Evolutionary conservation across 2,329 filamentous ascomycete genomes (phyloP).

Genomic region (Zarea fungicola): DNA sequence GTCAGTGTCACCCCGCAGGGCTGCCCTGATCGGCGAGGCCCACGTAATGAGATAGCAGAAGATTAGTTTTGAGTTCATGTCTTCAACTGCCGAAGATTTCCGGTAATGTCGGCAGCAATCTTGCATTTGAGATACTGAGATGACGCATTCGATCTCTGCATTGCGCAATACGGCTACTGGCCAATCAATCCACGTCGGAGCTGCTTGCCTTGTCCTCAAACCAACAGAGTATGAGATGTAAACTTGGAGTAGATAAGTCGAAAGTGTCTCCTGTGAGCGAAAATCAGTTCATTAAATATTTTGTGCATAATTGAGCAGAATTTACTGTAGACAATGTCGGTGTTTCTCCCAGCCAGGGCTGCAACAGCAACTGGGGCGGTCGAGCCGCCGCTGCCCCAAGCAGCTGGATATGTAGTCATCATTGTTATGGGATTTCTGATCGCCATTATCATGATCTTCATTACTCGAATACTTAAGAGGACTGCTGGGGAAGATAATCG

Average conservation of each 20-base stretch:
- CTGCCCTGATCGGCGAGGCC: too few species aligned
- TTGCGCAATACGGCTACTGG: not conserved
- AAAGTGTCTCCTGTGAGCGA: not conserved
- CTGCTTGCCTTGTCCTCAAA: not conserved
- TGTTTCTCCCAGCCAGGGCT: not conserved
- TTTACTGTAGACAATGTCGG: not conserved
- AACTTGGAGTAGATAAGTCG: not conserved
- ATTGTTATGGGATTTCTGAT: constrained; percentile 30
- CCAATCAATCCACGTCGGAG: too few species aligned
- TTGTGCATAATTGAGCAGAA: too few species aligned
- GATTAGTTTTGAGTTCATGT: not conserved
- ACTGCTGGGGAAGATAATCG: constrained; percentile 46
- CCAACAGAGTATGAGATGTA: too few species aligned
- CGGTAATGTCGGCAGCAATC: too few species aligned
- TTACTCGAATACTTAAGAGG: constrained; percentile 41
- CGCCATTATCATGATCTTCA: constrained; percentile 39
- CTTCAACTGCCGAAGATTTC: not conserved
- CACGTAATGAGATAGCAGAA: too few species aligned
- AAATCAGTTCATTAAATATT: too few species aligned
- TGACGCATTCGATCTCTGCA: not conserved
- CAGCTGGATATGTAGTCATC: constrained; percentile 28
- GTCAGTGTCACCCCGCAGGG: not conserved
- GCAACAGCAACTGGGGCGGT: not conserved
- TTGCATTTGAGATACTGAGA: not conserved
- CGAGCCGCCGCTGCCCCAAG: constrained; percentile 23